These are phyloP conservation scores for Setaria italica DNA, from an alignment of 202 grass and related monocot species.

Conservation along the genomic window DNA sequence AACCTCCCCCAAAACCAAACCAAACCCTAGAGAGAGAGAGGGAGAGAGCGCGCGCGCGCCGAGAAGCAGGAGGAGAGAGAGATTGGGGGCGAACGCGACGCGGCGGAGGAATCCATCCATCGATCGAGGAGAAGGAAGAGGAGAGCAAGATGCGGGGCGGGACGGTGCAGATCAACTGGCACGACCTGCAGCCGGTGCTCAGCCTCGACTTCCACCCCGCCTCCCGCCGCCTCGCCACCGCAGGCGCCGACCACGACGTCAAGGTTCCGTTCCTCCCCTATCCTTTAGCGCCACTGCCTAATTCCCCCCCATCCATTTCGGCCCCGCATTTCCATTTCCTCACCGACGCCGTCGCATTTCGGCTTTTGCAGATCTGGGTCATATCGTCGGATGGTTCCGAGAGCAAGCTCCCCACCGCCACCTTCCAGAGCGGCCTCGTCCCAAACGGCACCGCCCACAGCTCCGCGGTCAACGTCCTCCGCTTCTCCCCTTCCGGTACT, in stretches of 20 bases:
- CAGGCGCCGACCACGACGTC: slow-evolving; percentile 91
- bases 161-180: slow-evolving; percentile 98
- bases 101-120: neutral
- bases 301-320: neutral
- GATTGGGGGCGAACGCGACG: neutral
- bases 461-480: slow-evolving; percentile 85
- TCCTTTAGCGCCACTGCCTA: too few species aligned
- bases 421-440: slow-evolving; percentile 72
- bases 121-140: neutral
- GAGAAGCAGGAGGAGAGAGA: neutral
- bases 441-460: slow-evolving; percentile 79
- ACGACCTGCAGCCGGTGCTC: slow-evolving; percentile 92
- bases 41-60: neutral
- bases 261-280: slow-evolving; percentile 51
- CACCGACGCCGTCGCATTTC: neutral
- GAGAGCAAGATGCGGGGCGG: slow-evolving; percentile 76
- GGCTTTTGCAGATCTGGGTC: slow-evolving; percentile 70
- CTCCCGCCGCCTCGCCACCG: slow-evolving; percentile 84
- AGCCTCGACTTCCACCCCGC: slow-evolving; percentile 95
- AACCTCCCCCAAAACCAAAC: slow-evolving; percentile 16
- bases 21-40: slow-evolving; percentile 49
- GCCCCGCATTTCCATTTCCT: neutral
- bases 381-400: slow-evolving; percentile 58
- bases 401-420: slow-evolving; percentile 69
- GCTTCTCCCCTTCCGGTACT: slow-evolving; percentile 93